phyloP scores from a whole-genome alignment of 2,329 filamentous ascomycete genomes.

The Diaporthe velutina region DNA sequence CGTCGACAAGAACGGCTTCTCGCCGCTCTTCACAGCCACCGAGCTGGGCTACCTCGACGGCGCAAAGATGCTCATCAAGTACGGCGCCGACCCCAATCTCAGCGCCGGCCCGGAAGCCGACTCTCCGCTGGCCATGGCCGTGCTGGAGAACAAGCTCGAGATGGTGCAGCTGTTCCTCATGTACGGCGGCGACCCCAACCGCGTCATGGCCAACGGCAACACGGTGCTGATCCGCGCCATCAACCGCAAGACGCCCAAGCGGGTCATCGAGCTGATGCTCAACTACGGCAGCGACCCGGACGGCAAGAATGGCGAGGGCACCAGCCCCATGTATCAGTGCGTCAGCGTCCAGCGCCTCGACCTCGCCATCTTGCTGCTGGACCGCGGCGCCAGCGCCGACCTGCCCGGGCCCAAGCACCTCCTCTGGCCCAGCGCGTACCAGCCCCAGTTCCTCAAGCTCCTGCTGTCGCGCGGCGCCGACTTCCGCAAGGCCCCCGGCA shows the following conservation, averaged over 20 bases:
- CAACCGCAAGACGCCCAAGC: constrained; percentile 67
- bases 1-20: constrained; percentile 60
- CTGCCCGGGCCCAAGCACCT: constrained; percentile 77
- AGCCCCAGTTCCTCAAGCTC: constrained; percentile 68
- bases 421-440: constrained; percentile 74
- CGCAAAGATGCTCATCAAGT: constrained; percentile 72
- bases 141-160: constrained; percentile 65
- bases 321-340: constrained; percentile 73
- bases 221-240: constrained; percentile 73
- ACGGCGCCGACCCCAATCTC: constrained; percentile 60
- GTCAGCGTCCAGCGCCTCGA: constrained; percentile 67
- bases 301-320: constrained; percentile 70
- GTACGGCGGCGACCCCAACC: constrained; percentile 71
- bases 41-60: constrained; percentile 68
- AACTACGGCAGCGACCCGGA: constrained; percentile 71
- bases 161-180: constrained; percentile 71
- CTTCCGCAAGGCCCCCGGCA: constrained; percentile 69
- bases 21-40: constrained; percentile 64
- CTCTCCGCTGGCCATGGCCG: constrained; percentile 66
- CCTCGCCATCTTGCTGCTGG: constrained; percentile 61
- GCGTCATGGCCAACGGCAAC: constrained; percentile 67
- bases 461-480: constrained; percentile 72
- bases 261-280: constrained; percentile 70
- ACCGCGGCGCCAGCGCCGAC: constrained; percentile 75
- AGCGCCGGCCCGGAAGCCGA: constrained; percentile 62